Percentiles rank a stretch among this genome's conserved stretches.
Conservation (phyloP, 208 protist species). For the Trypanosoma caninum region DNA sequence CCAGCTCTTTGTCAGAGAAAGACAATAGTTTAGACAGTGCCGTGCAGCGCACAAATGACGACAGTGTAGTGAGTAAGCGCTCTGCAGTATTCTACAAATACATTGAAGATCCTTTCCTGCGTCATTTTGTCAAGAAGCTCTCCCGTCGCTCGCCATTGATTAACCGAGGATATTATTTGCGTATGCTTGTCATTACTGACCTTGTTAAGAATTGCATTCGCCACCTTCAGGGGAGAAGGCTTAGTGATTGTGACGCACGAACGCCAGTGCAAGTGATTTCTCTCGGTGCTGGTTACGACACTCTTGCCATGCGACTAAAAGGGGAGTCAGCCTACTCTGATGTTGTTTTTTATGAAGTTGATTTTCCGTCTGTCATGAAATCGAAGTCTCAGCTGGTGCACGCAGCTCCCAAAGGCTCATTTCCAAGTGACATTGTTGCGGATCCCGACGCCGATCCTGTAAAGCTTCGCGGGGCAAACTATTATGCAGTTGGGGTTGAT, state of each 20-base stretch:
- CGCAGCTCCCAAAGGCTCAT: constrained; percentile 45
- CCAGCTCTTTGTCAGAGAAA: not conserved
- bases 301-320: constrained; percentile 59
- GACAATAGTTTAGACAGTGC: constrained; percentile 54
- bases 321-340: constrained; percentile 1
- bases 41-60: constrained; percentile 91
- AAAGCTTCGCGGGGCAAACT: constrained; percentile 31
- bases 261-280: constrained; percentile 74
- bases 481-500: constrained; percentile 72
- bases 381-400: constrained; percentile 66
- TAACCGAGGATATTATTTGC: constrained; percentile 88
- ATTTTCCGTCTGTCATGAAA: constrained; percentile 80
- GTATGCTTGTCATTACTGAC: constrained; percentile 82
- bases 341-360: constrained; percentile 75
- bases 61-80: constrained; percentile 88
- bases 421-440: constrained; percentile 38
- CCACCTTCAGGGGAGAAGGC: constrained; percentile 10
- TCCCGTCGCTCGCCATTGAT: constrained; percentile 82
- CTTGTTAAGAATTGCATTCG: constrained; percentile 44
- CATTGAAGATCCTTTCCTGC: constrained; percentile 71
- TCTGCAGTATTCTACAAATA: constrained; percentile 76
- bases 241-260: not conserved
- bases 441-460: constrained; percentile 11
- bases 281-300: constrained; percentile 88
- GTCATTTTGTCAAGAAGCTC: constrained; percentile 78